Base-by-base conservation (phyloP, 352 stramenopile genomes). In the Globisporangium canariense region DNA sequence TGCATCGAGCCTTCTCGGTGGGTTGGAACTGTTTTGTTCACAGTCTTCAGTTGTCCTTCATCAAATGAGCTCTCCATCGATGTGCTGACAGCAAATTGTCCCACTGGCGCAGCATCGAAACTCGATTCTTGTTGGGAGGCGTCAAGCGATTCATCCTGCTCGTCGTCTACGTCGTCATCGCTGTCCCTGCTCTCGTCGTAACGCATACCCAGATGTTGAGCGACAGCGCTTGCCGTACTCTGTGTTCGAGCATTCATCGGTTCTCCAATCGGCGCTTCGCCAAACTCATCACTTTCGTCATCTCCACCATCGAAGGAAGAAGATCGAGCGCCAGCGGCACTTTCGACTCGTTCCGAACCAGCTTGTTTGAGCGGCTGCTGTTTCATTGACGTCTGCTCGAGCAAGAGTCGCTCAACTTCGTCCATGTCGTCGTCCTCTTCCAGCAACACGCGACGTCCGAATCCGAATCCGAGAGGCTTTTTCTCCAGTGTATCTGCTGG, bases 371-470 rank as follows among this genome's bases (percentile, higher is more conserved):
- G 13, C 25, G 22, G 14, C 8, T 30, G 22, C 20, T 58, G 49
- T n/a, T 49, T 40, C 40, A 53, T 60, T 2, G 49, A 58, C 0
- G 62, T 63, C 14, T 68, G 45, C 13, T 58, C 47, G 2, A 62
- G 45, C 2, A 75, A 59, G 1, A 75, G 58, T 8, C 62, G 66
- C 55, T 78, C 65, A 1, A 78, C 62, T 52, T 78, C 71, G 47
- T 76, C 71, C 60, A 76, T 74, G 28, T 78, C 71, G 30, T 78
- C 68, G 28, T 78, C 69, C 25, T 71, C 52, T 41, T 57, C 51
- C 11, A 67, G 43, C 34, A 22, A 20, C 4, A 51, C 34, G 1
- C n/a, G 43, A 5, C 34, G 43, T 11, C 18, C 57, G 34, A 52
- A 14, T 11, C 41, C 41, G 13, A 62, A 54, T 34, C n/a, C 30